Evolutionary conservation across 2,329 filamentous ascomycete genomes (phyloP).

Genomic region (Chalaropsis ovoidea): DNA sequence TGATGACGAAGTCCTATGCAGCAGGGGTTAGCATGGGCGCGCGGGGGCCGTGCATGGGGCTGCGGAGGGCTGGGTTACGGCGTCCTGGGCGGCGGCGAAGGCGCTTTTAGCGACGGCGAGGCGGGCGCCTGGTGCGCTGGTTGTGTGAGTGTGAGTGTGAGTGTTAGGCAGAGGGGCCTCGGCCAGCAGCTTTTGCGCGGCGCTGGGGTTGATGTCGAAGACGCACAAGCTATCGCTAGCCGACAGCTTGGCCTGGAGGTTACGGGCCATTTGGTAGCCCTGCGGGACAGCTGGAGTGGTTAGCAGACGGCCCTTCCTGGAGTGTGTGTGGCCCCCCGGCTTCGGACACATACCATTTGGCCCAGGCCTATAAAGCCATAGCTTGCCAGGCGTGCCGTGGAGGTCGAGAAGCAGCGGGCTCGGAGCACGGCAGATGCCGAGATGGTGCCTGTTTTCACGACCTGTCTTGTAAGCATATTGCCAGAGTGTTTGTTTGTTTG

Average conservation of each 20-base stretch:
- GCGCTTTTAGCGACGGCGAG: constrained; percentile 33
- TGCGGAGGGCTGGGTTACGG: constrained; percentile 34
- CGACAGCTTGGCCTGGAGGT: constrained; percentile 47
- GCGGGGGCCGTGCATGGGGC: too few species aligned
- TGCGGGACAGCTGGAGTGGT: constrained; percentile 28
- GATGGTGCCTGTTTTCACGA: neutral
- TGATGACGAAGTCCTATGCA: constrained; percentile 69
- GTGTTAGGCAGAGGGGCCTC: too few species aligned
- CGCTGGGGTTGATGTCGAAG: constrained; percentile 47
- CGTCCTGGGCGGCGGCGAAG: constrained; percentile 41
- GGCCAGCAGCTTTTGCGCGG: constrained; percentile 39
- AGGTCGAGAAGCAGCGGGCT: constrained; percentile 43
- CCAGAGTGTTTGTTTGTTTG: neutral
- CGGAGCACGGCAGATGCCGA: constrained; percentile 28
- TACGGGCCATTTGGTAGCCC: constrained; percentile 55
- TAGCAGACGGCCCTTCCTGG: neutral
- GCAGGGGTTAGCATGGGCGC: too few species aligned
- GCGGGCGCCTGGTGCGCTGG: constrained; percentile 37
- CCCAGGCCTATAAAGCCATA: constrained; percentile 53
- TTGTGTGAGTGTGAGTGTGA: too few species aligned
- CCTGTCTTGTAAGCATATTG: constrained; percentile 8
- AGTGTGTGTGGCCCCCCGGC: too few species aligned
- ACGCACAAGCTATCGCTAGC: constrained; percentile 43
- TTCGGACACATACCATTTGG: constrained; percentile 43
- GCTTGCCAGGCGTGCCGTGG: constrained; percentile 39